Evolutionary conservation across 1,139 yeast species (phyloP).

Genomic region (Zygosaccharomyces pseudobailii): DNA sequence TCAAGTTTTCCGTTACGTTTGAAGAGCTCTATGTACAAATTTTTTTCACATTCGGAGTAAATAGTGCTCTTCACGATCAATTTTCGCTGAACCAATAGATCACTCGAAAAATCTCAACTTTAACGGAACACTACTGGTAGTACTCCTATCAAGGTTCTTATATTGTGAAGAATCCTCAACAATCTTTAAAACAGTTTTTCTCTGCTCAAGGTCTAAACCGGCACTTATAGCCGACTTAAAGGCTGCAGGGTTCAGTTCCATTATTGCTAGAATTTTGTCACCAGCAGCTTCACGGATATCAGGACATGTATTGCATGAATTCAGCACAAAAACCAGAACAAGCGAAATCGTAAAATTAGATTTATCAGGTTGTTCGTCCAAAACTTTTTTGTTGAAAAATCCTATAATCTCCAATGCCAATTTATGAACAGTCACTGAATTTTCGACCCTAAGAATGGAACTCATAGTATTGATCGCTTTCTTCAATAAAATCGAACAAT

Average conservation of each 20-base stretch:
- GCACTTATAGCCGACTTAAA: constrained; percentile 51
- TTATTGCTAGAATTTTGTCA: constrained; percentile 48
- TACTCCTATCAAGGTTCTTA: neutral
- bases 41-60: neutral
- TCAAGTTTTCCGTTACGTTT: neutral
- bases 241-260: constrained; percentile 44
- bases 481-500: constrained; percentile 7
- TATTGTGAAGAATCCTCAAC: constrained; percentile 25
- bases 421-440: neutral
- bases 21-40: neutral
- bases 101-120: constrained; percentile 7
- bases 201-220: constrained; percentile 39
- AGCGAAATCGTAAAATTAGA: constrained; percentile 13
- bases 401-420: constrained; percentile 8
- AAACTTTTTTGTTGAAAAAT: constrained; percentile 10
- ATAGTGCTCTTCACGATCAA: neutral
- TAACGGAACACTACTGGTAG: constrained; percentile 1
- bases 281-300: constrained; percentile 43
- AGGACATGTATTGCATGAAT: constrained; percentile 14
- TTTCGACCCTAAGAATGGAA: constrained; percentile 9
- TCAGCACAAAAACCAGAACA: constrained; percentile 14
- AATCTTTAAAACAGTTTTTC: constrained; percentile 40
- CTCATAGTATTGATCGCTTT: constrained; percentile 3
- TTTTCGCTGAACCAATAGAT: neutral
- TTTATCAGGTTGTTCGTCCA: constrained; percentile 16